A percentile compares a stretch with the other conserved stretches of the same genome.
These are phyloP conservation scores for Neofusicoccum sp. DNA, from an alignment of 2,329 filamentous ascomycete genomes.

Conservation along the genomic window DNA sequence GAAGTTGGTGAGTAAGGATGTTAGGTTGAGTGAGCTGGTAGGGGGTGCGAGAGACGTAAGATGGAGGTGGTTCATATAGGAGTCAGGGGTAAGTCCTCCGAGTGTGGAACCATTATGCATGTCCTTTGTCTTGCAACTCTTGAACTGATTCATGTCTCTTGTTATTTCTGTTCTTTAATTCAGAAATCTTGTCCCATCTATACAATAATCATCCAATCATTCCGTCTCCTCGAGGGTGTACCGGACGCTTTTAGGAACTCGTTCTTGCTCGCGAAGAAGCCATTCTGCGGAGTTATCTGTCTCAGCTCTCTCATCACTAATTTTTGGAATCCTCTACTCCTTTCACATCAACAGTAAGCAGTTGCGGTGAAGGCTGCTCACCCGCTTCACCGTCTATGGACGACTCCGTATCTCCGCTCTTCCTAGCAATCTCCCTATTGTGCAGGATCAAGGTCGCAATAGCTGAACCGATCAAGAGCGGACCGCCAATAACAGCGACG, in stretches of 20 bases:
- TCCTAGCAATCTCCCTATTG: conserved; percentile 37
- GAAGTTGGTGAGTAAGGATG: conserved; percentile 11
- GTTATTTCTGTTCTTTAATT: not conserved
- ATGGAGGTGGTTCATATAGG: conserved; percentile 18
- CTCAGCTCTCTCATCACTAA: conserved; percentile 1
- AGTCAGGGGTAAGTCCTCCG: not conserved
- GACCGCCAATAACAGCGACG: conserved; percentile 48
- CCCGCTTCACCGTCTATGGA: conserved; percentile 5
- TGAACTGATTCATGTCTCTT: not conserved
- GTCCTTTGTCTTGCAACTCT: not conserved
- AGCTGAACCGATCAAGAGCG: conserved; percentile 51
- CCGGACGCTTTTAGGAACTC: not conserved
- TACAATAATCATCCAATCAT: too few species aligned
- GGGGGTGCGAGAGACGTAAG: conserved; percentile 12
- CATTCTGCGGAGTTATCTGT: not conserved
- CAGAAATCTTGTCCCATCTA: too few species aligned
- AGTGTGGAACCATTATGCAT: not conserved
- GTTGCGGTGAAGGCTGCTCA: conserved; percentile 9
- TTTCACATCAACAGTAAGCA: conserved; percentile 5
- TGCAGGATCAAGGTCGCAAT: conserved; percentile 48
- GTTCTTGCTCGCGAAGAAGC: conserved; percentile 1
- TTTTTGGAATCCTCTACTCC: not conserved
- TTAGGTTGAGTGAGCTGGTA: conserved; percentile 10
- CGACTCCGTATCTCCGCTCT: not conserved
- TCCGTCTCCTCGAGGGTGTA: not conserved